Evolutionary conservation across 331 rosid species (phyloP).

Genomic region (Quercus lobata): DNA sequence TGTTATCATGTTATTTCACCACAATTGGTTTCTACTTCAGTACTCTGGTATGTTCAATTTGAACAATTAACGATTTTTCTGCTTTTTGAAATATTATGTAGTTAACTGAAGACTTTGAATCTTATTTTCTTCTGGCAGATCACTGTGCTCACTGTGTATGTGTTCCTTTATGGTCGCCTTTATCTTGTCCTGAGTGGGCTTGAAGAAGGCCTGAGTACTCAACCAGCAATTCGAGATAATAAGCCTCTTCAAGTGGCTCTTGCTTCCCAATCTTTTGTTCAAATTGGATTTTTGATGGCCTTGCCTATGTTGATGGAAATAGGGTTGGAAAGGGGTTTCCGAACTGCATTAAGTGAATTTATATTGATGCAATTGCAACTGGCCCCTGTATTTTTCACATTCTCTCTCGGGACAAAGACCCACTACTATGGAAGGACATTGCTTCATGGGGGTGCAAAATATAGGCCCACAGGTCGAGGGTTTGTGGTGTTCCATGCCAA

Average conservation of each 20-base stretch:
- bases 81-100: constrained; percentile 15
- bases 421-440: constrained; percentile 96
- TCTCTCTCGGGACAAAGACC: constrained; percentile 94
- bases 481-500: constrained; percentile 99
- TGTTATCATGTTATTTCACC: constrained; percentile 94
- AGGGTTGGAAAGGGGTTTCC: constrained; percentile 94
- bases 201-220: constrained; percentile 82
- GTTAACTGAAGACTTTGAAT: neutral
- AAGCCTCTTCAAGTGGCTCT: constrained; percentile 99
- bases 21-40: constrained; percentile 96
- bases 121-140: constrained; percentile 52
- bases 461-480: constrained; percentile 95
- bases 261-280: constrained; percentile 95
- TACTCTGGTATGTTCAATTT: constrained; percentile 55
- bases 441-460: constrained; percentile 98
- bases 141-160: constrained; percentile 87
- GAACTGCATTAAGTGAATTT: constrained; percentile 92
- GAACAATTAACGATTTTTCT: neutral
- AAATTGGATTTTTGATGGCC: constrained; percentile 93
- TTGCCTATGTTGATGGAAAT: constrained; percentile 99
- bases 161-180: constrained; percentile 98
- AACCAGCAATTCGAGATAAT: constrained; percentile 79
- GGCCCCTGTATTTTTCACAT: constrained; percentile 95
- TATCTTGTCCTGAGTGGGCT: constrained; percentile 98
- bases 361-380: constrained; percentile 91